Evolutionary conservation across 352 stramenopile genomes (phyloP).

Genomic region (Thalassiosira hispida): DNA sequence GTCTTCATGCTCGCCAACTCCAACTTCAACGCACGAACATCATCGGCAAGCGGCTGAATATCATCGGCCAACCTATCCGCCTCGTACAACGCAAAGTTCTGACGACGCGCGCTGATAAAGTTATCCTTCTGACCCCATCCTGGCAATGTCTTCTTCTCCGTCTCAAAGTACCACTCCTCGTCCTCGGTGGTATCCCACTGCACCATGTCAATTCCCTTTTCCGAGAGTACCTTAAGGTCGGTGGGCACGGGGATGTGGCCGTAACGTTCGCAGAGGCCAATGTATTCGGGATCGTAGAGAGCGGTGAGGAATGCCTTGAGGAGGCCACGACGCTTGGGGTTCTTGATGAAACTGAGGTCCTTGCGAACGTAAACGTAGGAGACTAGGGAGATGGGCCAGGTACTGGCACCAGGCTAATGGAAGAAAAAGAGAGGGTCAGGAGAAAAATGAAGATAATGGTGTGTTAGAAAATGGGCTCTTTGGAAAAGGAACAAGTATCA

Average conservation of each 20-base stretch:
- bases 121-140: conserved; percentile 60
- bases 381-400: conserved; percentile 85
- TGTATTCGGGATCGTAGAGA: conserved; percentile 73
- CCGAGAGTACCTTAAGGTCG: conserved; percentile 44
- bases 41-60: conserved; percentile 30
- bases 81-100: conserved; percentile 65
- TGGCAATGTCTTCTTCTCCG: conserved; percentile 32
- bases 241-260: conserved; percentile 55
- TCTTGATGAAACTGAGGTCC: conserved; percentile 71
- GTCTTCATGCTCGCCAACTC: conserved; percentile 37
- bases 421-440: neutral
- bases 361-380: conserved; percentile 85
- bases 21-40: conserved; percentile 38
- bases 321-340: conserved; percentile 60
- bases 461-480: too few species aligned
- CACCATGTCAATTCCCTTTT: conserved; percentile 52
- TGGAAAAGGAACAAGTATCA: too few species aligned
- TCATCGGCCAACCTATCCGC: conserved; percentile 43
- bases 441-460: neutral
- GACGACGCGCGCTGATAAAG: too few species aligned
- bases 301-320: conserved; percentile 77
- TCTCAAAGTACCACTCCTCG: conserved; percentile 33
- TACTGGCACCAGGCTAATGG: conserved; percentile 59
- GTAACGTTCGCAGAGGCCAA: conserved; percentile 68
- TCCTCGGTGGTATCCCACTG: conserved; percentile 13